Evolutionary conservation across 306 rosid species (phyloP).

Genomic region (cucumber (Cucumis sativus)): DNA sequence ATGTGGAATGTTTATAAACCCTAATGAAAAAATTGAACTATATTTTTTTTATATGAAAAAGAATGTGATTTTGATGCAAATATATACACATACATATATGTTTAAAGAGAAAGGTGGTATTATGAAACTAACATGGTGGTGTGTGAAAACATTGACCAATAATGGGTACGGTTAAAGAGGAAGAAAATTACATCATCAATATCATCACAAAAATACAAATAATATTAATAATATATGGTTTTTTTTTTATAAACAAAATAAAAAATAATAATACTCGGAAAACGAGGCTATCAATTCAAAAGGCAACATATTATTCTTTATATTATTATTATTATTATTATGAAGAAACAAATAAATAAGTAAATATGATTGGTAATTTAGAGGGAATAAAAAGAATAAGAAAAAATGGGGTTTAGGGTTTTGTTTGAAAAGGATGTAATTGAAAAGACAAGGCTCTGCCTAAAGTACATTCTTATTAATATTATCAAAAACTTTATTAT

Average conservation of each 20-base stretch:
- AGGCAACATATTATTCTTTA: not conserved
- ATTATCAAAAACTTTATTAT: slow-evolving; percentile 9
- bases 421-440: not conserved
- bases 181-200: not conserved
- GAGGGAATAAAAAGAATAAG: too few species aligned
- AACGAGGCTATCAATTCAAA: not conserved
- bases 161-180: not conserved
- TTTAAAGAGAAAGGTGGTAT: not conserved
- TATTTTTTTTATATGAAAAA: too few species aligned
- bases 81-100: too few species aligned
- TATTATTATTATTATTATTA: too few species aligned
- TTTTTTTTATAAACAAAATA: not conserved
- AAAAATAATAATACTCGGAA: not conserved
- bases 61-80: not conserved
- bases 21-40: too few species aligned
- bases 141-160: slow-evolving; percentile 5
- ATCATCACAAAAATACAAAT: not conserved
- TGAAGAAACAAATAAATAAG: too few species aligned
- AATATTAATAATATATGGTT: not conserved
- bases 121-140: not conserved
- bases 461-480: slow-evolving; percentile 12
- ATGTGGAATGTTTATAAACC: too few species aligned
- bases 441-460: slow-evolving; percentile 21
- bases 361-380: too few species aligned
- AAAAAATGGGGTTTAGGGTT: too few species aligned